Evolutionary conservation across 2,329 filamentous ascomycete species (phyloP).

Genomic region (Colletotrichum sp.): DNA sequence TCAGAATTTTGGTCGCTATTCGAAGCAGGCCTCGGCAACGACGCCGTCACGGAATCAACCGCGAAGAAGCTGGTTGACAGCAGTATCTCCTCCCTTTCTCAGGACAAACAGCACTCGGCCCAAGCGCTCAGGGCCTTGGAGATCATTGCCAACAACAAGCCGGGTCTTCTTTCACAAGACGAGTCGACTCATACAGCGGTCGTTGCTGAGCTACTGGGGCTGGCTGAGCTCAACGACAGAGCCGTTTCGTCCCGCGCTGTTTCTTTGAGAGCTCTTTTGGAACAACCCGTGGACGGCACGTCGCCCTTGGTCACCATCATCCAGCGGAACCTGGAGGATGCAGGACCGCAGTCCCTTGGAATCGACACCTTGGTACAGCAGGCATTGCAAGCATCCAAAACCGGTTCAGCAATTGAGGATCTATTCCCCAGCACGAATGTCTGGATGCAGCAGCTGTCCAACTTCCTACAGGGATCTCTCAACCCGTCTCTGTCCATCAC

Average conservation of each 20-base stretch:
- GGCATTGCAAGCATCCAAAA: conserved; percentile 43
- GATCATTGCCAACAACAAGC: conserved; percentile 49
- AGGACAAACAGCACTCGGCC: conserved; percentile 30
- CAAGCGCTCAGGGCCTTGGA: conserved; percentile 51
- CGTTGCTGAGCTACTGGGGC: conserved; percentile 56
- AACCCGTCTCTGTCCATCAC: conserved; percentile 75
- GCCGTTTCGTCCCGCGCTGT: conserved; percentile 44
- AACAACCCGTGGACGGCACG: conserved; percentile 45
- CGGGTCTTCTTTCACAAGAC: conserved; percentile 48
- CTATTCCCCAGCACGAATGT: conserved; percentile 67
- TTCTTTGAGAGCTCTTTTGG: conserved; percentile 50
- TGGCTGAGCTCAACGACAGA: conserved; percentile 55
- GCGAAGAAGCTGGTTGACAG: conserved; percentile 37
- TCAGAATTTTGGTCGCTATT: conserved; percentile 49
- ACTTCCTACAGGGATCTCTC: conserved; percentile 57
- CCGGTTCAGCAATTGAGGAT: conserved; percentile 40
- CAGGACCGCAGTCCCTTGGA: conserved; percentile 52
- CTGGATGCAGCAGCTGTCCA: conserved; percentile 70
- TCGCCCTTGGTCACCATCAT: conserved; percentile 57
- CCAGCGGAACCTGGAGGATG: conserved; percentile 58
- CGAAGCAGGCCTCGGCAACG: conserved; percentile 50
- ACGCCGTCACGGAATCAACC: conserved; percentile 41
- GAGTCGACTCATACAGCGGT: conserved; percentile 53
- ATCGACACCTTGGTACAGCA: conserved; percentile 60
- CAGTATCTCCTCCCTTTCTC: conserved; percentile 36